Conservation (phyloP, 2,329 filamentous ascomycete species). For the Venturia oleaginea region DNA sequence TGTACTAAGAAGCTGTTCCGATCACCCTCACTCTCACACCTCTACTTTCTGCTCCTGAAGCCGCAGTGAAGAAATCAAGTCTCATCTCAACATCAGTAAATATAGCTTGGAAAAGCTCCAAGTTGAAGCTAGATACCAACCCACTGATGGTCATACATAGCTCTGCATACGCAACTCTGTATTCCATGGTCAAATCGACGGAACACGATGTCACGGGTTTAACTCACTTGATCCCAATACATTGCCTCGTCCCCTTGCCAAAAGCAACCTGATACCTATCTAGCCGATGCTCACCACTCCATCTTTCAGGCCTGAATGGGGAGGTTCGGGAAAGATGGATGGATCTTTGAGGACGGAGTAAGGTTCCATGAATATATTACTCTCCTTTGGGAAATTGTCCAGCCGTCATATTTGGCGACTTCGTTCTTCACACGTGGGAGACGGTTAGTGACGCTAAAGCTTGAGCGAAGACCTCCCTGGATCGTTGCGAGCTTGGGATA, state of each 20-base stretch:
- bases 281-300: conserved; percentile 18
- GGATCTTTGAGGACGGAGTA: conserved; percentile 1
- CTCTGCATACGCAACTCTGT: too few relatives aligned
- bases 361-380: conserved; percentile 12
- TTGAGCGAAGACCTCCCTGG: background rate
- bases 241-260: conserved; percentile 24
- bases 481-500: conserved; percentile 19
- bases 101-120: conserved; percentile 13
- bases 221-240: conserved; percentile 28
- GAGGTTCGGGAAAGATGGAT: conserved; percentile 19
- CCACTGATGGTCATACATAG: conserved; percentile 17
- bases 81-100: conserved; percentile 13
- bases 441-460: background rate
- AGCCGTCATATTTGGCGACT: conserved; percentile 15
- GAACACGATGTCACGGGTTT: too few relatives aligned
- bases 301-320: conserved; percentile 25
- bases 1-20: background rate
- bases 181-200: too few relatives aligned
- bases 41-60: conserved; percentile 15
- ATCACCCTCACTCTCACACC: conserved; percentile 11
- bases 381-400: conserved; percentile 17
- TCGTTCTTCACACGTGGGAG: background rate
- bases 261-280: conserved; percentile 25
- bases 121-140: conserved; percentile 14
- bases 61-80: conserved; percentile 13